Conservation (phyloP, 2,329 filamentous ascomycete genomes). For the Paradendryphiella salina region DNA sequence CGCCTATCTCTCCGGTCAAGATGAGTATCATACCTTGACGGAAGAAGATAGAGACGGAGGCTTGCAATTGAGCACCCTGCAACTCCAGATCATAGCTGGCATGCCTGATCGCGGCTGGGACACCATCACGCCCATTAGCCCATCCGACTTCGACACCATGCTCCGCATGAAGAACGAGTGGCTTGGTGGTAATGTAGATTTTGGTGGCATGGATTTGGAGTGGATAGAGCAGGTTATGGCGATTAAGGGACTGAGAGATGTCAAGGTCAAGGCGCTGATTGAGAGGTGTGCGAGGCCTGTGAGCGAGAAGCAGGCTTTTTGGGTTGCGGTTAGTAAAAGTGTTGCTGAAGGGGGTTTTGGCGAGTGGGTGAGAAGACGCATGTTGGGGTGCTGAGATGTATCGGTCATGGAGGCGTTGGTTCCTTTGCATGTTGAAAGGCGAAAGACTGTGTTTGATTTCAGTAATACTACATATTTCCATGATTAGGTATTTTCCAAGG, state of each 20-base stretch:
- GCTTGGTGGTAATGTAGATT: slow-evolving; percentile 17
- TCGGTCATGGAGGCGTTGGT: not conserved
- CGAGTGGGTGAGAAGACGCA: slow-evolving; percentile 54
- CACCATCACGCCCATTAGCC: slow-evolving; percentile 41
- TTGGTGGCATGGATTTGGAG: slow-evolving; percentile 50
- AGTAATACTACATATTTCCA: too few relatives aligned
- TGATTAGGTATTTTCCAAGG: too few relatives aligned
- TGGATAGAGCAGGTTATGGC: slow-evolving; percentile 62
- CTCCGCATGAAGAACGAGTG: slow-evolving; percentile 33
- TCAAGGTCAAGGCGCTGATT: slow-evolving; percentile 59
- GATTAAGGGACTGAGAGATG: slow-evolving; percentile 54
- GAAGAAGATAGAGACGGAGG: not conserved
- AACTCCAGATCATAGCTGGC: slow-evolving; percentile 60
- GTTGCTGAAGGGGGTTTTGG: slow-evolving; percentile 59
- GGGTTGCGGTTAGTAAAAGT: slow-evolving; percentile 63
- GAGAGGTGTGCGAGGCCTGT: slow-evolving; percentile 58
- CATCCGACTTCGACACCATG: slow-evolving; percentile 32
- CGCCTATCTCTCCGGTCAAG: slow-evolving; percentile 40
- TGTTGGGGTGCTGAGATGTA: slow-evolving; percentile 28
- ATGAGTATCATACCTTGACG: not conserved
- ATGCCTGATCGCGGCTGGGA: slow-evolving; percentile 56
- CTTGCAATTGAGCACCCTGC: slow-evolving; percentile 27
- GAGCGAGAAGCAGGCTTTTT: slow-evolving; percentile 60
- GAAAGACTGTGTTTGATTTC: too few relatives aligned
- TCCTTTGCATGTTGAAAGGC: too few relatives aligned